Percentiles rank a stretch among this genome's conserved stretches.
These are phyloP conservation scores for Diaporthe batatas DNA, from an alignment of 2,329 filamentous ascomycete species.

Conservation along the genomic window DNA sequence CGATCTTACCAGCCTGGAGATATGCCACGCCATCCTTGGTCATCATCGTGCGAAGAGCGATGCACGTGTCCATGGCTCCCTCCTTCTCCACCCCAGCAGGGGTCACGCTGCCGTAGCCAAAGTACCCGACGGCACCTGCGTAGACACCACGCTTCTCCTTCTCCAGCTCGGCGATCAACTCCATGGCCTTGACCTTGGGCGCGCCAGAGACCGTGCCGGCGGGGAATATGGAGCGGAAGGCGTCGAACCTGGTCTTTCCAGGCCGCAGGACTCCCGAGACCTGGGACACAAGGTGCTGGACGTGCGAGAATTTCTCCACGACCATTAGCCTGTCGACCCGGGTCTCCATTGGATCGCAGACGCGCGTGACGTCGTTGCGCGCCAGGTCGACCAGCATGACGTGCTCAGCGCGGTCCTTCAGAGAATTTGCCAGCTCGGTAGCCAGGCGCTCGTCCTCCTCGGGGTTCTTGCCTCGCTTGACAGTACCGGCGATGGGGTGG, in stretches of 20 bases:
- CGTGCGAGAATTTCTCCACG: constrained; percentile 94
- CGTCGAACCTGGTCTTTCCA: constrained; percentile 91
- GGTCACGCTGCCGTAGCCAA: constrained; percentile 84
- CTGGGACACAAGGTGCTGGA: constrained; percentile 96
- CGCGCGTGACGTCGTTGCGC: constrained; percentile 95
- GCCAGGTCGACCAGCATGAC: constrained; percentile 98
- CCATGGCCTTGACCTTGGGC: constrained; percentile 97
- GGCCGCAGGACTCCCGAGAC: constrained; percentile 90
- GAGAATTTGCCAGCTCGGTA: constrained; percentile 78
- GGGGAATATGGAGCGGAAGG: constrained; percentile 96
- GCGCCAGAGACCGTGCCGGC: constrained; percentile 96
- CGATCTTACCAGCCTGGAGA: constrained; percentile 77
- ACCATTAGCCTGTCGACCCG: constrained; percentile 95
- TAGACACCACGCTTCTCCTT: constrained; percentile 95
- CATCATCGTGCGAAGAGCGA: constrained; percentile 90
- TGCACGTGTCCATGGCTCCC: constrained; percentile 91
- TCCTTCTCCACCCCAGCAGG: constrained; percentile 74
- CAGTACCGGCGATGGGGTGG: constrained; percentile 96
- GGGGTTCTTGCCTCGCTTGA: constrained; percentile 84
- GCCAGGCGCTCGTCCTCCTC: constrained; percentile 88
- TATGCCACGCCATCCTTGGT: constrained; percentile 93
- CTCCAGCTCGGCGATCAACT: constrained; percentile 95
- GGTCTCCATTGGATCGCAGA: constrained; percentile 91
- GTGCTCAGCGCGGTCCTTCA: constrained; percentile 95
- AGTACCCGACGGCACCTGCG: constrained; percentile 96